These are phyloP conservation scores for Endoconidiophora polonica DNA, from an alignment of 2,329 filamentous ascomycete genomes.

Conservation along the genomic window DNA sequence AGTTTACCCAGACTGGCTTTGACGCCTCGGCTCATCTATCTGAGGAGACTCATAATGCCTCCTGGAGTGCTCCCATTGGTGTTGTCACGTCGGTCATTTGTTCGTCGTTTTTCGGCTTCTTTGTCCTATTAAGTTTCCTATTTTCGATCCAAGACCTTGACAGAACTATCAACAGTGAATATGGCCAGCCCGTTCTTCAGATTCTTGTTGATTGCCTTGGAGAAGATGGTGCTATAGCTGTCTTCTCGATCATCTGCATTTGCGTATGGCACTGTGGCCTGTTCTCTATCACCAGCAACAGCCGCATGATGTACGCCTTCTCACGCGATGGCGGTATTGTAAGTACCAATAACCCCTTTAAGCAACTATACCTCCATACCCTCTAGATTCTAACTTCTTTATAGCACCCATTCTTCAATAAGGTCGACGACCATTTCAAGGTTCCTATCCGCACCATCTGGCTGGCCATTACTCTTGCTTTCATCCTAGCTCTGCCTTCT, in stretches of 20 bases:
- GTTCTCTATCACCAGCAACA: constrained; percentile 40
- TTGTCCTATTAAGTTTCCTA: constrained; percentile 38
- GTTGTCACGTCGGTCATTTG: constrained; percentile 40
- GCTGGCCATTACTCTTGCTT: constrained; percentile 36
- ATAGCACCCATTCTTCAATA: constrained; percentile 34
- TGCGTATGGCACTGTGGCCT: constrained; percentile 46
- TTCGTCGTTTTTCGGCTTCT: constrained; percentile 40
- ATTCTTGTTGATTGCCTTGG: constrained; percentile 41
- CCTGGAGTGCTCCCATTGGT: constrained; percentile 40
- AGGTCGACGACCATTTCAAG: constrained; percentile 32
- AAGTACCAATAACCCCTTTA: constrained; percentile 13
- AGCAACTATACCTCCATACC: neutral
- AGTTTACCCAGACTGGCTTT: constrained; percentile 34
- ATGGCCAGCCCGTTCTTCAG: constrained; percentile 38
- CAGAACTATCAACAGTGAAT: constrained; percentile 26
- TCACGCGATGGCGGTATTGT: constrained; percentile 36
- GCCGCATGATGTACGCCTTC: constrained; percentile 44
- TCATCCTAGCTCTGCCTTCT: constrained; percentile 37
- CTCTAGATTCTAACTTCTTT: neutral
- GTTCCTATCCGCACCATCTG: constrained; percentile 37
- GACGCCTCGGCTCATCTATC: constrained; percentile 39
- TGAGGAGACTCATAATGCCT: constrained; percentile 39
- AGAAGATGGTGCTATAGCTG: constrained; percentile 34
- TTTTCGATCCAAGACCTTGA: constrained; percentile 43
- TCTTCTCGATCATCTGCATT: constrained; percentile 39